phyloP scores from a whole-genome alignment of 2,329 filamentous ascomycete genomes.

The Teratosphaeria viscida region DNA sequence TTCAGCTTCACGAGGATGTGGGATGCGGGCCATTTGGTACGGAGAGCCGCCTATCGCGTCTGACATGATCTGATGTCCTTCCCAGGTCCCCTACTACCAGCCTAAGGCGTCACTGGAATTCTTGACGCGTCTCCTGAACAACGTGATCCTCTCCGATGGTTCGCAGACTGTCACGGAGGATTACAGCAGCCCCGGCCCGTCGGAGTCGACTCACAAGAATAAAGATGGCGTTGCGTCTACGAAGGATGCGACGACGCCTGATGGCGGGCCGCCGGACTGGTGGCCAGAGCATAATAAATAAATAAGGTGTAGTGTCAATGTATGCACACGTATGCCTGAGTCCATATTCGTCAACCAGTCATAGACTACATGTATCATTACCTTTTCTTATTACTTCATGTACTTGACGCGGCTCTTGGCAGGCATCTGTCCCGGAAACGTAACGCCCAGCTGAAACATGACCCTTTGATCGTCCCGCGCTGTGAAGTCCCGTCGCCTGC shows the following conservation, averaged over 20 bases:
- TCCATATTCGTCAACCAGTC: background rate
- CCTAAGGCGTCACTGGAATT: constrained; percentile 24
- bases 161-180: constrained; percentile 24
- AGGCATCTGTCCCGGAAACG: background rate
- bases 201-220: constrained; percentile 32
- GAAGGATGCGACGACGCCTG: constrained; percentile 3
- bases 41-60: background rate
- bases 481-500: background rate
- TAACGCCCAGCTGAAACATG: background rate
- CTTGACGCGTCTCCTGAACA: constrained; percentile 22
- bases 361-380: background rate
- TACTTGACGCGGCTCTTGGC: background rate
- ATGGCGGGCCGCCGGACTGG: background rate
- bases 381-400: background rate
- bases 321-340: background rate
- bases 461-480: background rate
- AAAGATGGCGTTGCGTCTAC: constrained; percentile 26
- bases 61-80: background rate
- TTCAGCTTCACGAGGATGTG: constrained; percentile 21
- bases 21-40: constrained; percentile 35
- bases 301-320: too few species aligned
- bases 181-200: constrained; percentile 21
- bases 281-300: background rate
- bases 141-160: constrained; percentile 28
- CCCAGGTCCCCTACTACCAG: constrained; percentile 31